phyloP scores from a whole-genome alignment of 2,329 filamentous ascomycete genomes.

The Lasiodiplodia sp. region DNA sequence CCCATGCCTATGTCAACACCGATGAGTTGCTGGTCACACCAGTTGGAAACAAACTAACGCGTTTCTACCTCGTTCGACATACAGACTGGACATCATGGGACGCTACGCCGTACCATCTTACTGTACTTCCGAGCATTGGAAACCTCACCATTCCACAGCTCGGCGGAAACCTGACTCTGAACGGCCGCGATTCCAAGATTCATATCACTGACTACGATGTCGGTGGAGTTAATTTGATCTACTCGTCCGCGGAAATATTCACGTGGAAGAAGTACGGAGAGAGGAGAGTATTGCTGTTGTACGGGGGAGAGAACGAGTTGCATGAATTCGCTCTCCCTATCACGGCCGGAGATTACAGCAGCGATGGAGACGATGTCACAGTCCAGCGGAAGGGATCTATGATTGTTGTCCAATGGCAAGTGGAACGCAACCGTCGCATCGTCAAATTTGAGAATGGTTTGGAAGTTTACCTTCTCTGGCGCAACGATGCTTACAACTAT shows the following conservation, averaged over 20 bases:
- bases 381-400: conserved; percentile 49
- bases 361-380: conserved; percentile 53
- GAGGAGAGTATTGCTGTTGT: conserved; percentile 68
- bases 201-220: conserved; percentile 72
- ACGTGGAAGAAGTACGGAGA: conserved; percentile 68
- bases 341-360: conserved; percentile 43
- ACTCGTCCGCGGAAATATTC: conserved; percentile 73
- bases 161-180: conserved; percentile 64
- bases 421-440: conserved; percentile 60
- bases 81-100: conserved; percentile 65
- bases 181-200: conserved; percentile 70
- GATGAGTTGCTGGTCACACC: conserved; percentile 66
- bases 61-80: conserved; percentile 73
- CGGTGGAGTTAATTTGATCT: conserved; percentile 66
- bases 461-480: conserved; percentile 60
- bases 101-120: conserved; percentile 69
- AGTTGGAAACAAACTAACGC: conserved; percentile 60
- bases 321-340: conserved; percentile 66
- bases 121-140: conserved; percentile 65
- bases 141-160: conserved; percentile 65
- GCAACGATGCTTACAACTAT: conserved; percentile 48
- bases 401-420: conserved; percentile 63
- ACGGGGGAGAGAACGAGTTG: conserved; percentile 66
- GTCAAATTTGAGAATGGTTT: conserved; percentile 58
- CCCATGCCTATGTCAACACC: conserved; percentile 46